phyloP scores from a whole-genome alignment of 1,284 basidiomycete species.

The Neotropicomus parvogracilis region DNA sequence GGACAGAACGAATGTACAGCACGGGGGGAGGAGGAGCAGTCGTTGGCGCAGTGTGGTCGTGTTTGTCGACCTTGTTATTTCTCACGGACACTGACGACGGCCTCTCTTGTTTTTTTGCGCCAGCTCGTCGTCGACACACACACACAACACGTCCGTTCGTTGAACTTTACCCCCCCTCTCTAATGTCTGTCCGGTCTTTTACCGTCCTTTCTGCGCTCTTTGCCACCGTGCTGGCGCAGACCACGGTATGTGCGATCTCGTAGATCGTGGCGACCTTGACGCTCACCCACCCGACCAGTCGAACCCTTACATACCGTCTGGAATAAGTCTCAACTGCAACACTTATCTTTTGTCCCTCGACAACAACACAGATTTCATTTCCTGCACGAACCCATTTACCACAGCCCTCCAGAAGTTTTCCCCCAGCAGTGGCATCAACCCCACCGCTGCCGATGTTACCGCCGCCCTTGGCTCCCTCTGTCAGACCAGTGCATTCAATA shows the following conservation, averaged over 20 bases:
- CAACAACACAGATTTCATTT: conserved; percentile 49
- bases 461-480: conserved; percentile 62
- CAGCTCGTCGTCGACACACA: neutral
- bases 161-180: conserved; percentile 5
- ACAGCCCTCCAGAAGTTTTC: conserved; percentile 59
- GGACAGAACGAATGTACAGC: too few relatives aligned
- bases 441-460: conserved; percentile 47
- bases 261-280: too few relatives aligned
- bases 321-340: conserved; percentile 57
- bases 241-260: conserved; percentile 8
- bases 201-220: conserved; percentile 20
- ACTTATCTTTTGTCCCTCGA: conserved; percentile 64
- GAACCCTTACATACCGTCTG: conserved; percentile 59
- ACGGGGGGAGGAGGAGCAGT: too few relatives aligned
- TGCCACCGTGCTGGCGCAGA: conserved; percentile 21
- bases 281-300: conserved; percentile 18
- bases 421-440: conserved; percentile 43
- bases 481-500: conserved; percentile 34
- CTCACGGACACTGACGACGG: conserved; percentile 1
- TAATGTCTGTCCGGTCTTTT: conserved; percentile 30
- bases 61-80: neutral
- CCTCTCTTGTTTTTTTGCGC: neutral
- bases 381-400: conserved; percentile 67
- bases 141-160: conserved; percentile 20
- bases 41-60: conserved; percentile 8